Evolutionary conservation across 2,329 filamentous ascomycete genomes (phyloP).

Genomic region (Aureobasidium sp.): DNA sequence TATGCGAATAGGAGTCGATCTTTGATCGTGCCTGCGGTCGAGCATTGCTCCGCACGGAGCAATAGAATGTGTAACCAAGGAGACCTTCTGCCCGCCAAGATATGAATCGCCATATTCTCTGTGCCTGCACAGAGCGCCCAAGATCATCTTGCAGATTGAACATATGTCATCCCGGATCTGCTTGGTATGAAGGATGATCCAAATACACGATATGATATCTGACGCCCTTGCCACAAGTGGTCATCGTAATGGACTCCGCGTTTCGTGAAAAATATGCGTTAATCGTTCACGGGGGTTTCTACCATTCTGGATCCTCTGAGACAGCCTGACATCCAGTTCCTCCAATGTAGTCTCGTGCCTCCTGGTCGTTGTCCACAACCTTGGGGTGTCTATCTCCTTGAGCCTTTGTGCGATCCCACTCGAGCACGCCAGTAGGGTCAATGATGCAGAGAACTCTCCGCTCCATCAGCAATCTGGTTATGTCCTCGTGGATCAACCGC

Average conservation of each 20-base stretch:
- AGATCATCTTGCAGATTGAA: no score
- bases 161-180: no score
- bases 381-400: conserved; percentile 18
- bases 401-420: conserved; percentile 18
- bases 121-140: no score
- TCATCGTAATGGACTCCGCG: not conserved
- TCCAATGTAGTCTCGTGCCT: conserved; percentile 20
- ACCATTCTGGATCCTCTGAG: conserved; percentile 6
- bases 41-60: no score
- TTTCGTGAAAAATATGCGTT: not conserved
- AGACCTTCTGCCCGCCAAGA: no score
- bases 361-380: conserved; percentile 18
- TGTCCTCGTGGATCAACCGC: conserved; percentile 19
- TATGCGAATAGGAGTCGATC: no score
- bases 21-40: no score
- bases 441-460: conserved; percentile 19
- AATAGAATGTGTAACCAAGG: no score
- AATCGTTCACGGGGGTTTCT: not conserved
- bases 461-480: conserved; percentile 18
- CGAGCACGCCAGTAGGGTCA: conserved; percentile 19
- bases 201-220: not conserved
- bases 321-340: conserved; percentile 20
- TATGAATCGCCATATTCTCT: no score
- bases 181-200: no score
- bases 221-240: not conserved